Base-by-base conservation (phyloP, 2,329 filamentous ascomycete species). In the Aspergillus neotritici region DNA sequence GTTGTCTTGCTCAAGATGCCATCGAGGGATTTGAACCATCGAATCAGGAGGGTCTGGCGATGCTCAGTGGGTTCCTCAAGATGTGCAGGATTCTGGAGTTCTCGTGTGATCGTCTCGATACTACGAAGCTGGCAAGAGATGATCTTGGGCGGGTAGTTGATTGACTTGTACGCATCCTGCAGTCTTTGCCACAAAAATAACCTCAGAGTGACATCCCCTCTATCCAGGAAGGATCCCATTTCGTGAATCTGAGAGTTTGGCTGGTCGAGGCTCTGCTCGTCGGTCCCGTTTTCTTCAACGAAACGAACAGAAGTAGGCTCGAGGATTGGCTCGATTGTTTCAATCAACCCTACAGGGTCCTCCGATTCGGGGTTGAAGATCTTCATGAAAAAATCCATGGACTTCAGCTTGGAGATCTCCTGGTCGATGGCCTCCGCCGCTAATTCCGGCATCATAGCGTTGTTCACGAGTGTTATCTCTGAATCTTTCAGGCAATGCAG, bases 371-470 rank as follows among this genome's bases (percentile, higher is more conserved):
- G 83, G 47, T 87, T 85, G 61, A 97, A 97, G 1, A 98, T 79
- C 31, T 83, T 87, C 39, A 89, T 76, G 65, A 98, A 97, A 64
- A 97, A 97, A 60, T 96, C 91, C 79, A 94, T 93, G 0, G 91
- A 97, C 11, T 87, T 95, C 29, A 97, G 76, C 56, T 90, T 89
- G 10, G 87, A 91, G 17, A 96, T 84, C 61, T 98, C 91, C 42
- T 88, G 83, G 50, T 97, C 90, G 6, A 93, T 83, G 0, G 88
- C 87, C n/a, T 78, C 76, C 2, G 81, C 69, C 0, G 91, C 96
- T 38, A 98, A 78, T 49, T 93, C 86, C 0, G 88, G 81, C 83
- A 98, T 94, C 14, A 90, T 78, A 1, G 81, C 78, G 58, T 95
- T 97, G 63, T 98, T 97, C 4, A 84, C 72, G 11, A 97, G 72